Base-by-base conservation (phyloP, 169 alveolate genomes). In the Theileria orientalis region DNA sequence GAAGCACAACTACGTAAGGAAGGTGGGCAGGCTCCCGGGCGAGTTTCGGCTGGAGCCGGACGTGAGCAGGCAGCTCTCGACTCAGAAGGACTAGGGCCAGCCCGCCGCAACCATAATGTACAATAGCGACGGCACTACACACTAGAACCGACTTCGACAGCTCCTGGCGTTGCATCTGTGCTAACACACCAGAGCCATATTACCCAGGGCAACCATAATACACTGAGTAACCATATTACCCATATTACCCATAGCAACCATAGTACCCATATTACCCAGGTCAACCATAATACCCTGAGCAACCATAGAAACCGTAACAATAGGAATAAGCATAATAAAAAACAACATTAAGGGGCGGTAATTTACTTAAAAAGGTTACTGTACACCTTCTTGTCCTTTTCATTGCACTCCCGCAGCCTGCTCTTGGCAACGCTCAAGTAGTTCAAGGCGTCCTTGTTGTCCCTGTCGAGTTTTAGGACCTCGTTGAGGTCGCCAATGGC, bases 381-480 rank as follows among this genome's bases (percentile, higher is more conserved):
- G 57, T 35, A 77, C 29, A 40, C 37, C 67, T 77, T 77, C 70
- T 84, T 84, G 54, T 83, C 90, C 21, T 46, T 68, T 52, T 84
- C 77, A 40, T 82, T 84, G 25, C 83, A 83, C 49, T 80, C 88
- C 41, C 72, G 64, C 47, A 75, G 76, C 77, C 75, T 89, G 21
- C 27, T 61, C 51, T 76, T 76, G 41, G 83, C 85, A 29, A 73
- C 37, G 49, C 74, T 76, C 73, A 78, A 84, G 29, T 70, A 64
- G 37, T 76, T 85, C 51, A 74, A 56, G 21, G 86, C 90, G 35
- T 91, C 94, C n/a, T 75, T 57, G 33, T 90, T 91, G 32, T 86
- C 80, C 19, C 93, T 92, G 63, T 83, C 92, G 30, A 84, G 63
- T 25, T 74, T 76, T n/a, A 86, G 82, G 25, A 91, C 83, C 42